A percentile compares a stretch with the other conserved stretches of the same genome.
These are phyloP conservation scores for Solanum tarijense DNA, from an alignment of 257 asterid genomes.

Conservation along the genomic window DNA sequence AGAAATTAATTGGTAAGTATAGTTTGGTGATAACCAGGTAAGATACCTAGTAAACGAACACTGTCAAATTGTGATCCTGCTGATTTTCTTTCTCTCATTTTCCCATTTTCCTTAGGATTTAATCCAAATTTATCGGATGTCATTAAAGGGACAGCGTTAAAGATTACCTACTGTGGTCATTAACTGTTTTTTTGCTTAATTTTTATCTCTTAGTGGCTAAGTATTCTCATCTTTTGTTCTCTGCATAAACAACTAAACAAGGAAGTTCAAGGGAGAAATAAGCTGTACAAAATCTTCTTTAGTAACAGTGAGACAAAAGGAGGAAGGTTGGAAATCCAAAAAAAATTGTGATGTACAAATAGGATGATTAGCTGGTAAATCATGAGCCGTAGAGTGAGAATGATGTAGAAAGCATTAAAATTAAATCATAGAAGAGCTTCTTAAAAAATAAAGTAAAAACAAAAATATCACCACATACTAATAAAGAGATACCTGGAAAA, in stretches of 20 bases:
- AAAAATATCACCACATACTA: background rate
- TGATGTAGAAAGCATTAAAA: background rate
- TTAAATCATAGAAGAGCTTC: background rate
- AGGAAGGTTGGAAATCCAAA: background rate
- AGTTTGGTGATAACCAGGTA: background rate
- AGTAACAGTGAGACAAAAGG: background rate
- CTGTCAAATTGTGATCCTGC: background rate
- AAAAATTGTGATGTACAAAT: background rate
- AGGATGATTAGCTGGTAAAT: background rate
- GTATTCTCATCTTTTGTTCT: background rate
- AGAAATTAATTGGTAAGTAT: background rate
- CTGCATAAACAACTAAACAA: background rate
- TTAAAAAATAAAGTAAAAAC: background rate
- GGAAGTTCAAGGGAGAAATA: background rate
- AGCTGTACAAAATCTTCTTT: background rate
- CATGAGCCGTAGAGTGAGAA: background rate
- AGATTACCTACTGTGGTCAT: background rate
- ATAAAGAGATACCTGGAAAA: slow-evolving; percentile 63
- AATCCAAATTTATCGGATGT: background rate
- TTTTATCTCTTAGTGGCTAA: background rate
- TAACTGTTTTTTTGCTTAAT: background rate
- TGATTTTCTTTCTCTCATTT: background rate
- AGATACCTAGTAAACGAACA: background rate
- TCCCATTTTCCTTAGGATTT: background rate
- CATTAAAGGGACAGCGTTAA: background rate